Percentiles rank a stretch among this genome's conserved stretches.
Evolutionary conservation across 768 basidiomycete genomes (phyloP).

Genomic region (Kwoniella sp.): DNA sequence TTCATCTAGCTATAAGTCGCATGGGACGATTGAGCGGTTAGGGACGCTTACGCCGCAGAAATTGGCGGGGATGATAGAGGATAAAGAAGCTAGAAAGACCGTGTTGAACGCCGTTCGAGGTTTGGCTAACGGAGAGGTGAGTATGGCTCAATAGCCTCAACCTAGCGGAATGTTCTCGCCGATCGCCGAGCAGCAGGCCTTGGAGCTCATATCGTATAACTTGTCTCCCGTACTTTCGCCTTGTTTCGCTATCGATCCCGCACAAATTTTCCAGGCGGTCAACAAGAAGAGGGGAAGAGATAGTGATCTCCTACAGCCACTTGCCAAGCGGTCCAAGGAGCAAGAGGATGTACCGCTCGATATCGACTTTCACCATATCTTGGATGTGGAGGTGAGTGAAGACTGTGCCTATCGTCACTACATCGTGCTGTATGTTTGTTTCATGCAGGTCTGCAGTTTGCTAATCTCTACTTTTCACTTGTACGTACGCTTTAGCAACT

Average conservation of each 20-base stretch:
- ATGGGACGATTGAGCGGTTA: slow-evolving; percentile 39
- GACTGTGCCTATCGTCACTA: too few relatives aligned
- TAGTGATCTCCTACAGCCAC: slow-evolving; percentile 42
- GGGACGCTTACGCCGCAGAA: slow-evolving; percentile 37
- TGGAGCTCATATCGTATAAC: too few relatives aligned
- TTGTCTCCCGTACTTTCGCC: too few relatives aligned
- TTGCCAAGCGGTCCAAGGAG: slow-evolving; percentile 13
- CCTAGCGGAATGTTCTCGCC: too few relatives aligned
- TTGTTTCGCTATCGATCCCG: not conserved
- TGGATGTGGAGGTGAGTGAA: slow-evolving; percentile 37
- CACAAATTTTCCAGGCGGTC: slow-evolving; percentile 10
- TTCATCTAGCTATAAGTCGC: slow-evolving; percentile 47
- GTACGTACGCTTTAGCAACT: too few relatives aligned
- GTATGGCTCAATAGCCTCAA: slow-evolving; percentile 8
- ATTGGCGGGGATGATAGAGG: slow-evolving; percentile 37
- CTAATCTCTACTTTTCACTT: too few relatives aligned
- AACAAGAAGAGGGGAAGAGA: slow-evolving; percentile 46
- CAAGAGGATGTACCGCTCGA: slow-evolving; percentile 23
- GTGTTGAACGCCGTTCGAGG: slow-evolving; percentile 49
- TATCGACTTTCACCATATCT: slow-evolving; percentile 34
- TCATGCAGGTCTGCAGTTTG: too few relatives aligned
- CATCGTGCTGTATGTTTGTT: too few relatives aligned
- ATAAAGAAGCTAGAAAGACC: slow-evolving; percentile 49
- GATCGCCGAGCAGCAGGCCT: too few relatives aligned
- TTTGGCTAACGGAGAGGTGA: slow-evolving; percentile 38